Evolutionary conservation across 2,329 filamentous ascomycete genomes (phyloP).

Genomic region (Zasmidium angulare): DNA sequence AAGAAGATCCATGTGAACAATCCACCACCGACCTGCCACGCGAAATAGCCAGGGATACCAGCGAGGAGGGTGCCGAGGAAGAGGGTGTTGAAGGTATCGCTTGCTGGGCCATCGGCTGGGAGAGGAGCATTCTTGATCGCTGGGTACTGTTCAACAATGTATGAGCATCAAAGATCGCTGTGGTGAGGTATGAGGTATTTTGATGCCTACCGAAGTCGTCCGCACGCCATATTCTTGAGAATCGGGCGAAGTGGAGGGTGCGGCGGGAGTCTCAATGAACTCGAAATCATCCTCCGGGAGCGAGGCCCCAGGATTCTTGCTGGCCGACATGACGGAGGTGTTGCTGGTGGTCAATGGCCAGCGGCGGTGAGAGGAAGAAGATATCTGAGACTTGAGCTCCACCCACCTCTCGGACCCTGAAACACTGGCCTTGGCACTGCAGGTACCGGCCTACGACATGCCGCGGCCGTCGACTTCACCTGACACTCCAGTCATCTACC

Average conservation of each 20-base stretch:
- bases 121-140: conserved; percentile 93
- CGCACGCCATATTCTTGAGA: conserved; percentile 60
- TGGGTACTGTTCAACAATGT: conserved; percentile 60
- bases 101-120: conserved; percentile 81
- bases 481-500: too few relatives aligned
- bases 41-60: conserved; percentile 73
- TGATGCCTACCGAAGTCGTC: conserved; percentile 54
- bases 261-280: conserved; percentile 64
- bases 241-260: conserved; percentile 52
- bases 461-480: too few relatives aligned
- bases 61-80: conserved; percentile 70
- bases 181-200: background rate
- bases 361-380: background rate
- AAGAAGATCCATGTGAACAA: conserved; percentile 87
- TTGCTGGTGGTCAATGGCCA: background rate
- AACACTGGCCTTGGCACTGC: background rate
- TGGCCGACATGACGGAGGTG: conserved; percentile 5
- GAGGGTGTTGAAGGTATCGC: conserved; percentile 83
- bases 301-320: conserved; percentile 21
- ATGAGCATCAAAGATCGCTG: conserved; percentile 7
- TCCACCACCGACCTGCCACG: conserved; percentile 81
- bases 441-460: too few relatives aligned
- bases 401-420: background rate
- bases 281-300: conserved; percentile 59
- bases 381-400: background rate